Evolutionary conservation across 2,329 filamentous ascomycete species (phyloP), one percentile per base, ranked within the genome.

Genomic region (Monosporascus sp.): DNA sequence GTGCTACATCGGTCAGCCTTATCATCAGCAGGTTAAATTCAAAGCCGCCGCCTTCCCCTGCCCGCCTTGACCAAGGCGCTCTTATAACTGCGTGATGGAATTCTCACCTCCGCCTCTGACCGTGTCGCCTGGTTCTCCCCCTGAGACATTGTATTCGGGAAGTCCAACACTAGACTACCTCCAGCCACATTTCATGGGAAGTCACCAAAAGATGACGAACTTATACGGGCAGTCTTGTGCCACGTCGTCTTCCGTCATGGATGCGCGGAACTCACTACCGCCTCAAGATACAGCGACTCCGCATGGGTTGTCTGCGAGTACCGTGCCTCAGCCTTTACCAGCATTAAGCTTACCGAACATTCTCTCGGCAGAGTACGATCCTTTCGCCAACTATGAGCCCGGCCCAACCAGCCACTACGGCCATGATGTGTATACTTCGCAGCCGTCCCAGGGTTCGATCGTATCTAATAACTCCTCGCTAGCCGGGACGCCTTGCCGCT

Each of bases 301-400:
- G 45, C 60, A 71, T 47, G 69, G 72, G 47, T 81, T 78, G 78
- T 67, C 63, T 56, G 71, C 70, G 37, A 60, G 71, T 24, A 60
- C 68, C 37, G 60, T 71, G 43, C 67, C 77, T 54, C 72, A 75
- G 25, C 64, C 72, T 25, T 61, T 68, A 20, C 67, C 73, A 39
- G 70, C 72, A 3, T 65, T 74, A 46, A 67, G 69, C 52, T 70
- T 75, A 55, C 71, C 76, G 50, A 76, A 72, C 58, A 70, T 78
- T 31, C 64, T 80, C 52, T 70, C 76, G 37, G 64, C 74, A 37
- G 78, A 80, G 46, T 83, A 81, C 62, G 75, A 78, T 59, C 65
- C 73, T 31, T 83, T 80, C 61, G 69, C 71, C 55, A 68, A 70
- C 52, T 81, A 79, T 60, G 72, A 75, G 37, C 60, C 70, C 25